phyloP scores from a whole-genome alignment of 2,329 filamentous ascomycete genomes.

The Monilinia aucupariae region DNA sequence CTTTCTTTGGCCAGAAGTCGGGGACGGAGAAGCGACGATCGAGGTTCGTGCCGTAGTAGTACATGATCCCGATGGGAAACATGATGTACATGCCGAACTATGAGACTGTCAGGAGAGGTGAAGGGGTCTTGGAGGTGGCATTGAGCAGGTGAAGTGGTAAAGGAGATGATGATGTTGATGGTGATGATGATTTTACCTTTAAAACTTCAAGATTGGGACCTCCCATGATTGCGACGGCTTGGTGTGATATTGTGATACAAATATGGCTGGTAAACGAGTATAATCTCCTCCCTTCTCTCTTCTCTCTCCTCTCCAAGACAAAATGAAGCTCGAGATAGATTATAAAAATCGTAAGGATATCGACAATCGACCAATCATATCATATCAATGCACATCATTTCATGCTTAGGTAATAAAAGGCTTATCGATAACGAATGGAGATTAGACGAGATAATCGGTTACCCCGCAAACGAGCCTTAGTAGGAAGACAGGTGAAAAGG shows the following conservation, averaged over 20 bases:
- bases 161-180: background rate
- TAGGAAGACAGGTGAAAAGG: background rate
- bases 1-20: slow-evolving; percentile 86
- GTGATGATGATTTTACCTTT: slow-evolving; percentile 59
- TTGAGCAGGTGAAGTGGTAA: too few relatives aligned
- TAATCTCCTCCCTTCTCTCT: too few relatives aligned
- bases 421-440: background rate
- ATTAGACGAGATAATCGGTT: slow-evolving; percentile 1
- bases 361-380: slow-evolving; percentile 8
- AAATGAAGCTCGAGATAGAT: background rate
- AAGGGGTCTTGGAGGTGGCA: too few relatives aligned
- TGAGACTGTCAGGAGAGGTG: background rate
- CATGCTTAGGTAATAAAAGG: background rate
- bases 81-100: slow-evolving; percentile 98
- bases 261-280: background rate
- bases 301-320: background rate
- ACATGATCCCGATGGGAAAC: slow-evolving; percentile 99
- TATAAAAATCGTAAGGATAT: background rate
- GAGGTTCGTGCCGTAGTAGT: slow-evolving; percentile 98
- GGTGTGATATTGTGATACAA: background rate
- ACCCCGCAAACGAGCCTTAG: slow-evolving; percentile 1
- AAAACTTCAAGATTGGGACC: slow-evolving; percentile 91
- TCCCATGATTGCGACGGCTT: slow-evolving; percentile 49
- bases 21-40: slow-evolving; percentile 84
- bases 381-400: too few relatives aligned